Conservation (phyloP, 2,329 filamentous ascomycete species). For the Pestalotiopsis sp. region DNA sequence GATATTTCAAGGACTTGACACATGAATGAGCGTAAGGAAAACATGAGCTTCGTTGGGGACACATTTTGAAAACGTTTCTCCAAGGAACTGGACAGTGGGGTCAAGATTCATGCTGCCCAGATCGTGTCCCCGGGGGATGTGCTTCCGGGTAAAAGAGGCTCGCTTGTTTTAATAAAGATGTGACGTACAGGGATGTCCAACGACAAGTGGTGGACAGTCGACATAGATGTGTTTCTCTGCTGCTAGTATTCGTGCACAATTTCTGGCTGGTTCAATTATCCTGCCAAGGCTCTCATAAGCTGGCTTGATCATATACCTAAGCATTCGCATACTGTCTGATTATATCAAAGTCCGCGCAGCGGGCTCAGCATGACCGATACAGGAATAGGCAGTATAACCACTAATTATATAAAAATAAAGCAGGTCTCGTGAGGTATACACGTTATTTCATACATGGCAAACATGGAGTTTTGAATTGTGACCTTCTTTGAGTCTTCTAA, state of each 20-base stretch:
- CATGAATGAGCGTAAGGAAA: background rate
- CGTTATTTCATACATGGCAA: too few species aligned
- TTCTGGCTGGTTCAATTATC: too few species aligned
- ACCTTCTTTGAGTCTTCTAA: too few species aligned
- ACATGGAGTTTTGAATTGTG: too few species aligned
- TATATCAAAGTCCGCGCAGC: too few species aligned
- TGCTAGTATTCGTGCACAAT: background rate
- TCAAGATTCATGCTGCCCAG: background rate
- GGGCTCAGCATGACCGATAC: too few species aligned
- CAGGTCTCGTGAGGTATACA: too few species aligned
- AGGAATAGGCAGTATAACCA: too few species aligned
- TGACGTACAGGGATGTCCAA: background rate
- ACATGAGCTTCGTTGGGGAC: background rate
- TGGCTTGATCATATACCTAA: too few species aligned
- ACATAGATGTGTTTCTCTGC: background rate
- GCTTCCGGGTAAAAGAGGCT: background rate
- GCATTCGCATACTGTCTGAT: too few species aligned
- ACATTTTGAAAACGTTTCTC: background rate
- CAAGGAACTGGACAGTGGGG: background rate
- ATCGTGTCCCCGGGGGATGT: background rate
- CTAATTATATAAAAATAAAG: too few species aligned
- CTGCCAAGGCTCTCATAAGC: too few species aligned
- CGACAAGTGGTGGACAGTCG: background rate
- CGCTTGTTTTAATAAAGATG: background rate
- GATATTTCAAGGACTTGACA: background rate